phyloP scores from a whole-genome alignment of 345 rosid genomes.

The Sisymbrium altissimum region DNA sequence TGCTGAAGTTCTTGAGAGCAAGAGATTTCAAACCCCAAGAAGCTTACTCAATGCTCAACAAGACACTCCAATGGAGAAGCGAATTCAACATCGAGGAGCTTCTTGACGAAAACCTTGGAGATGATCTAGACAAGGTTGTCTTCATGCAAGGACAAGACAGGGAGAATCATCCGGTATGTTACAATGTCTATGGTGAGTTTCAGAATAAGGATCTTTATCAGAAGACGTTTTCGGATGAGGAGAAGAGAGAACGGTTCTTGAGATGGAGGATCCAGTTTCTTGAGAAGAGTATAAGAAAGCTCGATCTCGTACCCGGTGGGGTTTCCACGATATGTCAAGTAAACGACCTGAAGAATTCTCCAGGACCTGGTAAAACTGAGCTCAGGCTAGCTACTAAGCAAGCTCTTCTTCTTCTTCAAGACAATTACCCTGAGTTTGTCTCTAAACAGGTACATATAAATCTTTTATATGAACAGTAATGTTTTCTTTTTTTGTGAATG shows the following conservation, averaged over 20 bases:
- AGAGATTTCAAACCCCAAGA: constrained; percentile 78
- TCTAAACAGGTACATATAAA: constrained; percentile 35
- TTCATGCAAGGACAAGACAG: constrained; percentile 39
- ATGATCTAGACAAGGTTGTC: constrained; percentile 33
- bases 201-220: constrained; percentile 35
- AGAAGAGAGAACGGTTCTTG: constrained; percentile 38
- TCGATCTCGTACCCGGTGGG: constrained; percentile 28
- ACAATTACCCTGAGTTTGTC: constrained; percentile 41
- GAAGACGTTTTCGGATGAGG: constrained; percentile 35
- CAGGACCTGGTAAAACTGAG: constrained; percentile 37
- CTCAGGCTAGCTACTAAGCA: constrained; percentile 39
- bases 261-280: constrained; percentile 44
- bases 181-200: constrained; percentile 41
- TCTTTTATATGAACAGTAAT: not conserved
- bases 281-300: constrained; percentile 38
- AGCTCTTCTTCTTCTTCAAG: constrained; percentile 40
- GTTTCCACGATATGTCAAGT: constrained; percentile 39
- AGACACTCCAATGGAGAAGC: constrained; percentile 69
- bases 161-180: constrained; percentile 35
- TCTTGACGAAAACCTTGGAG: constrained; percentile 31
- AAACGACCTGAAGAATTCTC: constrained; percentile 38
- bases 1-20: constrained; percentile 73
- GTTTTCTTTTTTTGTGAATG: not conserved
- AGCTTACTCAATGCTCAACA: constrained; percentile 69
- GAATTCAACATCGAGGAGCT: constrained; percentile 53